These are phyloP conservation scores for Royoungia palumana DNA, from an alignment of 768 basidiomycete genomes.

Conservation along the genomic window DNA sequence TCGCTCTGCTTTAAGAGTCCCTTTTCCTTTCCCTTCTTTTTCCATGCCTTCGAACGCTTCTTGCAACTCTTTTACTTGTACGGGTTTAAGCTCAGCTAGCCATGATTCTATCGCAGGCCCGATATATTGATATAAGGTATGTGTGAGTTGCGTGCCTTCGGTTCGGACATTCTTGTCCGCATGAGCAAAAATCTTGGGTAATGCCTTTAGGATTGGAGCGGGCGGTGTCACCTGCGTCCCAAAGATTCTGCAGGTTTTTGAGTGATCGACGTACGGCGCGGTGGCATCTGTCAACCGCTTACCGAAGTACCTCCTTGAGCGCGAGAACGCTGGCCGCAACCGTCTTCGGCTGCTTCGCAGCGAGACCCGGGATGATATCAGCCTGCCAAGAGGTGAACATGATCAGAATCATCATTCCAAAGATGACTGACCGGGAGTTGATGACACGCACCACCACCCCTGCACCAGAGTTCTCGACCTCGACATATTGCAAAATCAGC, in stretches of 20 bases:
- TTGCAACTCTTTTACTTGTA: conserved; percentile 93
- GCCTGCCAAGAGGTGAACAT: conserved; percentile 42
- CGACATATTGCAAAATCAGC: conserved; percentile 83
- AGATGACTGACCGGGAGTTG: conserved; percentile 25
- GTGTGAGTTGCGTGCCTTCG: conserved; percentile 78
- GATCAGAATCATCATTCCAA: conserved; percentile 18
- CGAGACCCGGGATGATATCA: conserved; percentile 80
- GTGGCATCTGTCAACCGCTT: conserved; percentile 24
- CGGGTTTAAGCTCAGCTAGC: conserved; percentile 89
- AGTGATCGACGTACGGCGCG: background rate
- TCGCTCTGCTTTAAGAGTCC: conserved; percentile 73
- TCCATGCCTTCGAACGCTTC: conserved; percentile 86
- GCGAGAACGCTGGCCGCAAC: conserved; percentile 77
- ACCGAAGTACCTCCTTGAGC: conserved; percentile 85
- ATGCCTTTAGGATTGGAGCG: conserved; percentile 74
- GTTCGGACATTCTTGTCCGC: conserved; percentile 93
- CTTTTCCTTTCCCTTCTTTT: conserved; percentile 81
- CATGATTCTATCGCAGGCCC: conserved; percentile 81
- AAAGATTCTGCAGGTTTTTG: conserved; percentile 53
- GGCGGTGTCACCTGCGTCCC: conserved; percentile 73
- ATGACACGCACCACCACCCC: conserved; percentile 78
- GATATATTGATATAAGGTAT: conserved; percentile 80
- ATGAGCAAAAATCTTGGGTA: conserved; percentile 94
- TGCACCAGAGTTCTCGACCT: conserved; percentile 85
- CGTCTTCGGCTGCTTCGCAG: conserved; percentile 92